Conservation (phyloP, 2,329 filamentous ascomycete genomes). For the Fusarium globosum region DNA sequence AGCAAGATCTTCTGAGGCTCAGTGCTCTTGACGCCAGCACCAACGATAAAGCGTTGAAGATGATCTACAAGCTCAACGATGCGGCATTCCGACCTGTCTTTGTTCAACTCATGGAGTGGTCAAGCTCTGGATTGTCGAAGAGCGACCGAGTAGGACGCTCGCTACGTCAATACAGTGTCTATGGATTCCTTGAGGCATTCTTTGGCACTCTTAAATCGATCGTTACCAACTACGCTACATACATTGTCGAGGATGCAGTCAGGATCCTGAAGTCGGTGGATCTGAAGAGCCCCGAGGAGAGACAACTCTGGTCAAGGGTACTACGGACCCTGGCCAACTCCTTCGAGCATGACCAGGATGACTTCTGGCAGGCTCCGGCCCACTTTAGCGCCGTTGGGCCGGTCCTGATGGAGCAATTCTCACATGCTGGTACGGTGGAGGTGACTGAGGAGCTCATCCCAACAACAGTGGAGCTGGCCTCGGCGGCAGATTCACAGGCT, state of each 20-base stretch:
- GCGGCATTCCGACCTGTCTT: constrained; percentile 93
- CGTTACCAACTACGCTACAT: constrained; percentile 90
- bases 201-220: constrained; percentile 92
- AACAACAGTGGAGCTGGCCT: constrained; percentile 81
- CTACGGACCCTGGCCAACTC: constrained; percentile 78
- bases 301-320: constrained; percentile 74
- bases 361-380: constrained; percentile 93
- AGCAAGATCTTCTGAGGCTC: constrained; percentile 60
- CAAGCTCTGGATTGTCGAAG: constrained; percentile 69
- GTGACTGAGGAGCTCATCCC: constrained; percentile 71
- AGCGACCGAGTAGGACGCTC: constrained; percentile 68
- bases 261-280: constrained; percentile 66
- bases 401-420: constrained; percentile 75
- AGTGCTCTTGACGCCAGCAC: constrained; percentile 71
- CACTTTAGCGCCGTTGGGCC: constrained; percentile 81
- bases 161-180: constrained; percentile 79
- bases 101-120: constrained; percentile 85
- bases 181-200: constrained; percentile 81
- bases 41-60: constrained; percentile 81
- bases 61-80: constrained; percentile 98
- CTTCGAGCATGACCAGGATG: constrained; percentile 91
- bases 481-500: constrained; percentile 83
- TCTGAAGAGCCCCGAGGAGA: constrained; percentile 62
- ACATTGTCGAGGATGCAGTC: constrained; percentile 81
- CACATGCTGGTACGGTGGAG: constrained; percentile 58